Evolutionary conservation across 23 red algal species (phyloP).

Genomic region (Agarophyton chilense): DNA sequence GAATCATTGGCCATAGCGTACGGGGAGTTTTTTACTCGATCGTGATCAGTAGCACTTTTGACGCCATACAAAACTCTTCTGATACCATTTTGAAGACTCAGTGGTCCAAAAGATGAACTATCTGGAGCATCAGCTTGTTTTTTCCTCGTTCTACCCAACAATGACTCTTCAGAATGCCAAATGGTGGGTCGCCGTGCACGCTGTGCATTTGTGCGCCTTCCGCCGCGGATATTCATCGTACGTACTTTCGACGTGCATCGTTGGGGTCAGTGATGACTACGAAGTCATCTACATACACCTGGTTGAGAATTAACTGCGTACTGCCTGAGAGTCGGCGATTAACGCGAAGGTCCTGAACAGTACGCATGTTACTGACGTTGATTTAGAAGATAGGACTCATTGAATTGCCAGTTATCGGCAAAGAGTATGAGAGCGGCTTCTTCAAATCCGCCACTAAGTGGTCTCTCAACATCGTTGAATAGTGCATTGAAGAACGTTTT

Average conservation of each 20-base stretch:
- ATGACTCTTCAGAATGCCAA: slow-evolving; percentile 64
- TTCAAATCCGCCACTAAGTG: slow-evolving; percentile 58
- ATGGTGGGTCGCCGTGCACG: slow-evolving; percentile 56
- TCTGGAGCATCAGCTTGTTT: slow-evolving; percentile 46
- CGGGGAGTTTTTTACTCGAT: slow-evolving; percentile 70
- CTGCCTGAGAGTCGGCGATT: slow-evolving; percentile 63
- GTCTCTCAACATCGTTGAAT: slow-evolving; percentile 32
- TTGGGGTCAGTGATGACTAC: slow-evolving; percentile 88
- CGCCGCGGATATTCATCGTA: slow-evolving; percentile 76
- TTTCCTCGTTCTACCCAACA: slow-evolving; percentile 93
- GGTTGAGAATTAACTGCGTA: slow-evolving; percentile 48
- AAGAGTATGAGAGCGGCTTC: slow-evolving; percentile 69
- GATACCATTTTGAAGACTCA: slow-evolving; percentile 71
- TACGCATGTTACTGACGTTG: slow-evolving; percentile 46
- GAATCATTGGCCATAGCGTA: slow-evolving; percentile 79
- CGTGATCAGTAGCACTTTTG: slow-evolving; percentile 75
- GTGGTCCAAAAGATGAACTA: slow-evolving; percentile 81
- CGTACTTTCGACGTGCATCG: slow-evolving; percentile 83
- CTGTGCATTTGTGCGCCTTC: slow-evolving; percentile 85
- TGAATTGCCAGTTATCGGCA: slow-evolving; percentile 85
- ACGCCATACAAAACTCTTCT: slow-evolving; percentile 91
- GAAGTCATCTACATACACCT: slow-evolving; percentile 77
- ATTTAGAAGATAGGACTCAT: slow-evolving; percentile 82
- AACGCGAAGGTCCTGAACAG: slow-evolving; percentile 56
- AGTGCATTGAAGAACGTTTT: slow-evolving; percentile 49